These are phyloP conservation scores for Umbellularia californica DNA, from an alignment of 164 flowering plant genomes.

Conservation along the genomic window DNA sequence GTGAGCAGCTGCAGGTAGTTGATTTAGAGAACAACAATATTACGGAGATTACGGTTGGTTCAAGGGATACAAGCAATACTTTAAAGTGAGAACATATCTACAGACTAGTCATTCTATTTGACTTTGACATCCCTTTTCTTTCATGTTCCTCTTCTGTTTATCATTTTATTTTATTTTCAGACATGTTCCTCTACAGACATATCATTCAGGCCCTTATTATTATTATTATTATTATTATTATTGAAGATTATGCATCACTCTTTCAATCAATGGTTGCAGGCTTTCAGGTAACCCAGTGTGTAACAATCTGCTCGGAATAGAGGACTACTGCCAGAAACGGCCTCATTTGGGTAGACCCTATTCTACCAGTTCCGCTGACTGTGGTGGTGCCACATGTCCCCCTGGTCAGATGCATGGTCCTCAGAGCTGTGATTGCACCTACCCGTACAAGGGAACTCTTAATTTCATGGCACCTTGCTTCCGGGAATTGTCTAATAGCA, in stretches of 20 bases:
- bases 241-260: background rate
- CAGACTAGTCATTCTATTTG: background rate
- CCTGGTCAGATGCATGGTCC: constrained; percentile 54
- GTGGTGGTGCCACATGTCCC: constrained; percentile 48
- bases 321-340: constrained; percentile 52
- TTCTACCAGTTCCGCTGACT: constrained; percentile 65
- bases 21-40: constrained; percentile 70
- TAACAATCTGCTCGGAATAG: constrained; percentile 27
- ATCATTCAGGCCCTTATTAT: too few species aligned
- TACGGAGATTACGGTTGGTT: constrained; percentile 28
- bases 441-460: constrained; percentile 69
- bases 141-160: background rate
- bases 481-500: constrained; percentile 61
- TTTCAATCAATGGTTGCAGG: constrained; percentile 24
- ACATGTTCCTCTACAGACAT: too few species aligned
- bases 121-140: background rate
- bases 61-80: constrained; percentile 36
- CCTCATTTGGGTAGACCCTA: constrained; percentile 32
- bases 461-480: constrained; percentile 75
- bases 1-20: constrained; percentile 57
- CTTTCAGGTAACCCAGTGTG: constrained; percentile 83
- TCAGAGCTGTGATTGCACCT: constrained; percentile 75
- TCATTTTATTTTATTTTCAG: too few species aligned
- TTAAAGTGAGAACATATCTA: constrained; percentile 46
- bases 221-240: background rate